phyloP scores from a whole-genome alignment of 1,284 basidiomycete species.

The Marasmius oreades region DNA sequence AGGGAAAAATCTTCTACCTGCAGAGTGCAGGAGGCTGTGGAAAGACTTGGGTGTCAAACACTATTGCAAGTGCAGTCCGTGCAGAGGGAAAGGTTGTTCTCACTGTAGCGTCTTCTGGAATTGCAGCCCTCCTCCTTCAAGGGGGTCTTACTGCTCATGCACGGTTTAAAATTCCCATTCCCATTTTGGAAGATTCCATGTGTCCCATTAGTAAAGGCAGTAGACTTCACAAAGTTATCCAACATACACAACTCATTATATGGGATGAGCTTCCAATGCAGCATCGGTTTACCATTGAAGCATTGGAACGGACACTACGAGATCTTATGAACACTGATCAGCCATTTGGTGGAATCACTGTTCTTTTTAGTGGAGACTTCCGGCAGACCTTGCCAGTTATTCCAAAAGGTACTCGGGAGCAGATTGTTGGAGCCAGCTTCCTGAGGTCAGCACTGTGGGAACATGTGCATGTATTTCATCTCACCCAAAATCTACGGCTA shows the following conservation, averaged over 20 bases:
- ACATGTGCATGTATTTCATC: slow-evolving; percentile 23
- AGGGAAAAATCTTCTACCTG: slow-evolving; percentile 37
- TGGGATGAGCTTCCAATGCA: slow-evolving; percentile 39
- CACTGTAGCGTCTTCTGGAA: slow-evolving; percentile 43
- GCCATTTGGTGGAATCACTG: slow-evolving; percentile 37
- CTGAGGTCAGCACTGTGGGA: slow-evolving; percentile 34
- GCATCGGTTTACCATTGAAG: slow-evolving; percentile 28
- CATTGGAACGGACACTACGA: slow-evolving; percentile 26
- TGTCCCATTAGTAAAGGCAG: slow-evolving; percentile 30
- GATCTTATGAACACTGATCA: slow-evolving; percentile 24
- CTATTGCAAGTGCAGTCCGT: slow-evolving; percentile 30
- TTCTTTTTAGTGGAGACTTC: slow-evolving; percentile 40
- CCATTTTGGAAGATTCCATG: slow-evolving; percentile 22
- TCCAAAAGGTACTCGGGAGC: slow-evolving; percentile 25
- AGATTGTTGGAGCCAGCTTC: slow-evolving; percentile 33
- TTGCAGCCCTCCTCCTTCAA: slow-evolving; percentile 36
- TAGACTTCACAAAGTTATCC: slow-evolving; percentile 25
- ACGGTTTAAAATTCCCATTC: slow-evolving; percentile 39
- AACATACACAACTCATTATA: slow-evolving; percentile 27
- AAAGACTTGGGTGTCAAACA: slow-evolving; percentile 46
- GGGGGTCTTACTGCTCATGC: slow-evolving; percentile 43
- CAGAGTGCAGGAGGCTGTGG: slow-evolving; percentile 44
- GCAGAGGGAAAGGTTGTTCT: slow-evolving; percentile 30
- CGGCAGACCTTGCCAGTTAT: slow-evolving; percentile 31
- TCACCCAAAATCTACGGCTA: slow-evolving; percentile 36